Evolutionary conservation across 257 asterid species (phyloP).

Genomic region (Nicotiana knightiana): DNA sequence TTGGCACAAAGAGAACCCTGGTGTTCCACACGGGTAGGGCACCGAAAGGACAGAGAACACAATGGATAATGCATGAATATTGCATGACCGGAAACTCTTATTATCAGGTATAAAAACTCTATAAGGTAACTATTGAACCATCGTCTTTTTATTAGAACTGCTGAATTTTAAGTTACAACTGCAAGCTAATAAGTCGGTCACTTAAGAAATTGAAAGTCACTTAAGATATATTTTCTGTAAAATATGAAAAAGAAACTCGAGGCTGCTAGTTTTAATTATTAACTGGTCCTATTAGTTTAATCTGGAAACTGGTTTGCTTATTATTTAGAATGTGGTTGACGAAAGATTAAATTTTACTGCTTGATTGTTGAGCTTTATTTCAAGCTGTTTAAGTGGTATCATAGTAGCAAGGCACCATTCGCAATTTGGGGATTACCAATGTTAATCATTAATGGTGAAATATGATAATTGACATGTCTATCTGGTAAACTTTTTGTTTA

Average conservation of each 20-base stretch:
- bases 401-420: background rate
- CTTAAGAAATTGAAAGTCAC: background rate
- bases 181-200: background rate
- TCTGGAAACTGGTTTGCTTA: background rate
- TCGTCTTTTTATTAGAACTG: background rate
- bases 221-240: background rate
- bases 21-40: conserved; percentile 92
- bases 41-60: conserved; percentile 79
- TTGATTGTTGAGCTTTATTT: background rate
- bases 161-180: background rate
- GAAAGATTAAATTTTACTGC: background rate
- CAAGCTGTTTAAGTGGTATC: background rate
- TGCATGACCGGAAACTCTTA: conserved; percentile 49
- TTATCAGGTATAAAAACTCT: conserved; percentile 17
- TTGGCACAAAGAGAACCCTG: conserved; percentile 80
- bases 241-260: background rate
- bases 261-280: background rate
- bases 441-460: background rate
- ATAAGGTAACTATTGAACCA: background rate
- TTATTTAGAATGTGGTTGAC: background rate
- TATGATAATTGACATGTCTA: background rate
- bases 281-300: background rate
- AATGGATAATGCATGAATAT: conserved; percentile 96
- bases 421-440: background rate
- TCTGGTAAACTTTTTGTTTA: background rate